Base-by-base conservation (phyloP, 2,329 filamentous ascomycete genomes). In the Epichloe sylvatica region DNA sequence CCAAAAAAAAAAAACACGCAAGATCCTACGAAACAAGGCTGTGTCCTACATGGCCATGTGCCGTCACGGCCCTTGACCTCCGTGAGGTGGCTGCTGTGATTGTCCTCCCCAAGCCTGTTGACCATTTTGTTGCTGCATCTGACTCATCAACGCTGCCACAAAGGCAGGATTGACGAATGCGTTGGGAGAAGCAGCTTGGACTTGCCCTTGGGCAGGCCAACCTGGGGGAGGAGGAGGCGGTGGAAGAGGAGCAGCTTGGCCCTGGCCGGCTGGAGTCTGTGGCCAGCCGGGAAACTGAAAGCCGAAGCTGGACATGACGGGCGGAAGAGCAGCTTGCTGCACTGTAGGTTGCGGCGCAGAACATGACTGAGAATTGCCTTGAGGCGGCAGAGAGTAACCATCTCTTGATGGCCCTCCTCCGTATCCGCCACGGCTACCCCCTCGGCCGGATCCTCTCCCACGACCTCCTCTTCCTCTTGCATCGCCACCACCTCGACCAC, bases 91-190 rank as follows among this genome's bases (percentile, higher is more conserved):
- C 21, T 45, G 46, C n/a, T 45, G 48, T 11, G 40, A 63, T 40
- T 60, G 62, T 5, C 52, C 55, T 13, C 57, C 55, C 57, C 60
- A 64, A 34, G 54, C 56, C 23, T 59, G 57, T 52, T 46, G 45
- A 1, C 60, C 59, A 21, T 59, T 59, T 43, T 65, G 62, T 45
- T 60, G 59, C 54, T 69, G 67, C 60, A 70, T 68, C 51, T 73
- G 70, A 38, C 60, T 66, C 63, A 74, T 69, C 36, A 74, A 53
- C 4, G 69, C 71, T 39, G 74, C 71, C 51, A 81, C 69, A 59
- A 82, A 75, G 1, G 74, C 71, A 3, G 78, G 78, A 54, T 80
- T 81, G 52, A 80, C 71, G 55, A 76, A 76, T 9, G 73, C 66
- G 7, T 53, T 71, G 45, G 67, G 43, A 62, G 62, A 36, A 15